Evolutionary conservation across 805 yeast species (phyloP).

Genomic region (Starmerella roubikii): DNA sequence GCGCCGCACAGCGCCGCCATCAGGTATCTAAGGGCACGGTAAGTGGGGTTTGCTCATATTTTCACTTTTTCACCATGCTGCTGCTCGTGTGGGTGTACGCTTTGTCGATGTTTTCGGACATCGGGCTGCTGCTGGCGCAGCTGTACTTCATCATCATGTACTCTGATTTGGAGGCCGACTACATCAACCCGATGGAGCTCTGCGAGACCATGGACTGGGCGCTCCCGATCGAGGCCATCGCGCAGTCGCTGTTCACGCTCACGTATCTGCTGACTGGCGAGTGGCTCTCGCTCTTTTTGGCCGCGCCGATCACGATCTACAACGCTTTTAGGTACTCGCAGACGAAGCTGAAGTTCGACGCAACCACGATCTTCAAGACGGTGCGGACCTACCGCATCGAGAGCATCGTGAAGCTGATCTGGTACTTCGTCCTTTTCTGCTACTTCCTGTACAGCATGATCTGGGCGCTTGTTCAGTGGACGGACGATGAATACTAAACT

Average conservation of each 20-base stretch:
- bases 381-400: constrained; percentile 86
- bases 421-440: constrained; percentile 85
- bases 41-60: no score
- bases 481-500: no score
- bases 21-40: no score
- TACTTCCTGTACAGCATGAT: constrained; percentile 92
- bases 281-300: constrained; percentile 78
- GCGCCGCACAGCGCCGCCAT: no score
- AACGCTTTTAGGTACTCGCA: constrained; percentile 67
- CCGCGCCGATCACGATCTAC: constrained; percentile 71
- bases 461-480: constrained; percentile 18
- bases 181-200: constrained; percentile 92
- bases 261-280: constrained; percentile 74
- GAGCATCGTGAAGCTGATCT: constrained; percentile 77
- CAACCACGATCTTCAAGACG: constrained; percentile 94
- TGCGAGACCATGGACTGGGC: constrained; percentile 74
- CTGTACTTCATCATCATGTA: constrained; percentile 19
- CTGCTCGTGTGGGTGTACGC: constrained; percentile 18
- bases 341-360: constrained; percentile 80
- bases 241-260: constrained; percentile 52
- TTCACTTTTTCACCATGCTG: constrained; percentile 2
- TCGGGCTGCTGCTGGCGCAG: constrained; percentile 20
- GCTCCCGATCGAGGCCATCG: constrained; percentile 60
- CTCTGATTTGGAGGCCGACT: constrained; percentile 49
- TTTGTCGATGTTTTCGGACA: constrained; percentile 15